Conservation (phyloP, 2,329 filamentous ascomycete species). For the Ophiocordyceps robertsii region DNA sequence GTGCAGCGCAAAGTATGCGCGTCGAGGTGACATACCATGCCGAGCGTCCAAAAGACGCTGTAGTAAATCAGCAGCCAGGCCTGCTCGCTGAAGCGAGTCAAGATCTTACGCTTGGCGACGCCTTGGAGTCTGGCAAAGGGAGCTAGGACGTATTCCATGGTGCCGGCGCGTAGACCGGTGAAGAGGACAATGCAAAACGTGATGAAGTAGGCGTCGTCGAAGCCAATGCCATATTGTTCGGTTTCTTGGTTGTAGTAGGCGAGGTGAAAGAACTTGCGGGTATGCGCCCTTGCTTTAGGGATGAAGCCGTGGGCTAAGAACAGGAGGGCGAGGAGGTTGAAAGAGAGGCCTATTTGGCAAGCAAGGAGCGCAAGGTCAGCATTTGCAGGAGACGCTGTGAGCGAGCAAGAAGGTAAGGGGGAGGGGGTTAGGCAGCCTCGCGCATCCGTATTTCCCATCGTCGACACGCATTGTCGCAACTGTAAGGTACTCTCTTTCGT, state of each 20-base stretch:
- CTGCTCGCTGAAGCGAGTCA: constrained; percentile 84
- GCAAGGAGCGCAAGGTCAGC: constrained; percentile 4
- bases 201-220: constrained; percentile 68
- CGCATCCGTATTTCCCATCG: too few species aligned
- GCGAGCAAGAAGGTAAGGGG: not conserved
- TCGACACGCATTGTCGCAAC: too few species aligned
- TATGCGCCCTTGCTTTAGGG: constrained; percentile 64
- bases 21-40: constrained; percentile 47
- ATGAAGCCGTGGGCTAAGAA: constrained; percentile 72
- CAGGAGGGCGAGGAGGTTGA: constrained; percentile 75
- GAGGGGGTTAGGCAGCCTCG: too few species aligned
- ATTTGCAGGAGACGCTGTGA: not conserved
- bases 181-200: constrained; percentile 70
- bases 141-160: constrained; percentile 77
- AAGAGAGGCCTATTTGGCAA: constrained; percentile 50
- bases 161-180: constrained; percentile 69
- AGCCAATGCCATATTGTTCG: constrained; percentile 61
- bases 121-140: constrained; percentile 64
- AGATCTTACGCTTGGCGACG: constrained; percentile 61
- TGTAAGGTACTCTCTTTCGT: too few species aligned
- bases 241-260: constrained; percentile 65
- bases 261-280: constrained; percentile 77
- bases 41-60: constrained; percentile 65
- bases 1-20: not conserved
- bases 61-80: constrained; percentile 85